These are phyloP conservation scores for Pistacia integerrima DNA, from an alignment of 345 rosid species.

Conservation along the genomic window DNA sequence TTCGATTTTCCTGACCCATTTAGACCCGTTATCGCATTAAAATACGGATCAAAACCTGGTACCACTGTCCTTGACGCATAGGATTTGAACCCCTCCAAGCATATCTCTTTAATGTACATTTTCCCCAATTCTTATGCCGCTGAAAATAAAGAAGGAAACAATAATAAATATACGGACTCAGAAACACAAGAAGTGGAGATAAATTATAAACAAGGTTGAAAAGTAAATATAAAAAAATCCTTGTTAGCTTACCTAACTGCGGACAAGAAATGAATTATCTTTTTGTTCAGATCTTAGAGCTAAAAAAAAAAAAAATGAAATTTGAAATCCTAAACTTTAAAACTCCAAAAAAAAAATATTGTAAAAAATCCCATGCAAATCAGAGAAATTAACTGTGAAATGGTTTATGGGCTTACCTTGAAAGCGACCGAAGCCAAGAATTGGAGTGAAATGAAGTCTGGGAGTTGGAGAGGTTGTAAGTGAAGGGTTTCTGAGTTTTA, in stretches of 20 bases:
- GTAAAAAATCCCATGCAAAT: neutral
- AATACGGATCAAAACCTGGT: conserved; percentile 87
- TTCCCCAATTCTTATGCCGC: conserved; percentile 17
- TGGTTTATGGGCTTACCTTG: neutral
- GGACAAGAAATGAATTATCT: neutral
- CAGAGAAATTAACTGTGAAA: neutral
- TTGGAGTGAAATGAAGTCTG: neutral
- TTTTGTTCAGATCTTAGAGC: neutral
- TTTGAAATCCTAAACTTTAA: neutral
- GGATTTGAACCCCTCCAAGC: conserved; percentile 95
- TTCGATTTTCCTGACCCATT: conserved; percentile 99
- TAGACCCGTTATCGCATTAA: conserved; percentile 94
- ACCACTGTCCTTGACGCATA: conserved; percentile 95
- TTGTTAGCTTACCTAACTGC: neutral
- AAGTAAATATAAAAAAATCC: neutral
- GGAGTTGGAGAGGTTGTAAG: neutral
- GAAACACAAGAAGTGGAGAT: neutral
- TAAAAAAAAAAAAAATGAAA: neutral
- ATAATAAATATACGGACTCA: neutral
- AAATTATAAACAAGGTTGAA: too few relatives aligned
- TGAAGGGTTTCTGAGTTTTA: conserved; percentile 24
- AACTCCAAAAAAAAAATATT: neutral
- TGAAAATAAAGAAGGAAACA: neutral
- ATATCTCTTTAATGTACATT: conserved; percentile 87
- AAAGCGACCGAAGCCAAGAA: neutral